Evolutionary conservation across 1,284 basidiomycete species (phyloP).

Genomic region (Coriolopsis trogii): DNA sequence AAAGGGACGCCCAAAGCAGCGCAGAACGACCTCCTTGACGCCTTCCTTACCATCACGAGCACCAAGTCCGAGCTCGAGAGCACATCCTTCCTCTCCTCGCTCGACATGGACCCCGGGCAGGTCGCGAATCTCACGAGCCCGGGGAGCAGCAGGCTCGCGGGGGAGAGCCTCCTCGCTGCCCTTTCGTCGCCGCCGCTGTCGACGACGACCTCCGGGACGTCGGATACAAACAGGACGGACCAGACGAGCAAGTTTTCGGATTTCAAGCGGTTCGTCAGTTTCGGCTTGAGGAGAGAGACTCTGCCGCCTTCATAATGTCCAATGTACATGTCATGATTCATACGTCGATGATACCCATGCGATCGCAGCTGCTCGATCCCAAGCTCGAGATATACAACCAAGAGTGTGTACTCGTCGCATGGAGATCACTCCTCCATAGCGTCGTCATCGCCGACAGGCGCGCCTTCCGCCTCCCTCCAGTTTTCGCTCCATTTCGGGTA

Average conservation of each 20-base stretch:
- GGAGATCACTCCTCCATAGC: constrained; percentile 39
- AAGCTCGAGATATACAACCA: too few relatives aligned
- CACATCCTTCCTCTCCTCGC: constrained; percentile 87
- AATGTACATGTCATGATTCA: too few relatives aligned
- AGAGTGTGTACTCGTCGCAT: neutral
- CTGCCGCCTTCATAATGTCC: constrained; percentile 39
- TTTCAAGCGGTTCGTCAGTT: constrained; percentile 82
- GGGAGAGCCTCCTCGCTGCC: constrained; percentile 58
- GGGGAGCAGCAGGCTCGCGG: constrained; percentile 55
- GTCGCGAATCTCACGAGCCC: constrained; percentile 57
- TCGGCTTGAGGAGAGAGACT: constrained; percentile 76
- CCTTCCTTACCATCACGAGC: constrained; percentile 89
- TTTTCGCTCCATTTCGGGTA: constrained; percentile 81
- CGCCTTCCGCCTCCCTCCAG: constrained; percentile 41
- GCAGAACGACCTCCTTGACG: constrained; percentile 89
- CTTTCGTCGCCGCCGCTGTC: constrained; percentile 61
- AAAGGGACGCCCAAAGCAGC: constrained; percentile 88
- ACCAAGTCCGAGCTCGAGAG: constrained; percentile 84
- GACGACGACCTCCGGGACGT: constrained; percentile 52
- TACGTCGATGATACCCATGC: too few relatives aligned
- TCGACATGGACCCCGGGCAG: constrained; percentile 90
- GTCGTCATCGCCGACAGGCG: constrained; percentile 21
- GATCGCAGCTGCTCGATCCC: too few relatives aligned
- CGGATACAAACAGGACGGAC: constrained; percentile 43
- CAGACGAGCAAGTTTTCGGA: constrained; percentile 72